Base-by-base conservation (phyloP, 768 basidiomycete species). In the Nidula microcarpa region DNA sequence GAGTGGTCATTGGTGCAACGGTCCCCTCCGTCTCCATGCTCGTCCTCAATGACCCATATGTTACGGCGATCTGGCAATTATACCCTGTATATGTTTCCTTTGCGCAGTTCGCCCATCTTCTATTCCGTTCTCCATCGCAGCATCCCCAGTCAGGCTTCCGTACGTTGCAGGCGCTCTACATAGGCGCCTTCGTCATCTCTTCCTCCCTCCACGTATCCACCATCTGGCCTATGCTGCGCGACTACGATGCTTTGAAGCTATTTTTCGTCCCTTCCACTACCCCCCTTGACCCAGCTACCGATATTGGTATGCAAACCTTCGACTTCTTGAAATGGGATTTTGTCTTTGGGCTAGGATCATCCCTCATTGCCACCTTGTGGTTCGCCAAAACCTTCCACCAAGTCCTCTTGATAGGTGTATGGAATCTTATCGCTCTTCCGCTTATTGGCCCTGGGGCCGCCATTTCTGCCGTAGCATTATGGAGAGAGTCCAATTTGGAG, bases 241-340 rank as follows among this genome's bases (percentile, higher is more conserved):
- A 77, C 49, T 34, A 69, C 39, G 55, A 64, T 41, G 58, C 62
- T 18, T 52, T 77, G n/a, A 61, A 64, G 46, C 54, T 56, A 14
- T 53, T 74, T 2, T 67, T 77, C 39, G 46, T 78, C 6, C 77
- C 77, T 3, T 73, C 75, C 16, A 13, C 68, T 6, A 33, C 56
- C 1, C 57, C 68, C 9, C 63, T 71, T 13, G 62, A 54, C 43
- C 62, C 55, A 13, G 65, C 57, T 14, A 51, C 58, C 49, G 63
- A 55, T 49, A 63, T 57, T 43, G 65, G 57, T 16, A 53, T 57
- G 41, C 73, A 67, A 56, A 65, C 63, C 43, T 61, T 69, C 48
- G 69, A 78, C 50, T 69, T 84, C 43, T 65, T 83, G 39, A 76
- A 82, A 58, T 84, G 80, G 80, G 82, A 84, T 55, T 43, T 69